Percentiles rank a stretch among this genome's conserved stretches.
phyloP scores from a whole-genome alignment of 129 eudicot species.

The Lactuca sativa region DNA sequence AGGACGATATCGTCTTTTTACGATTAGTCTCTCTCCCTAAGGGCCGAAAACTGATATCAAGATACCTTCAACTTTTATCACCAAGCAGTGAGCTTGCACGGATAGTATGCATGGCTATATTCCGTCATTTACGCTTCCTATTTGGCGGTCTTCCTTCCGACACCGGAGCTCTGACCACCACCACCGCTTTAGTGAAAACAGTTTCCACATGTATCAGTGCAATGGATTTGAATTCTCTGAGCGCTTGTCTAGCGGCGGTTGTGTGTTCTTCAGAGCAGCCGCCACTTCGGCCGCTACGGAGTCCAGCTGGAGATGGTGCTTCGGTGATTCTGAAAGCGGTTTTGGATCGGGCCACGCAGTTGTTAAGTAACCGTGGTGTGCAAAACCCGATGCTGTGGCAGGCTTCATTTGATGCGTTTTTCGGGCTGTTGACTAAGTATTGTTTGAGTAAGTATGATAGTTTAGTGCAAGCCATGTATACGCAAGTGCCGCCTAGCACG shows the following conservation, averaged over 20 bases:
- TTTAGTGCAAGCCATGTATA: constrained; percentile 61
- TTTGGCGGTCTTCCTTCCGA: constrained; percentile 84
- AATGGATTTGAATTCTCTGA: constrained; percentile 85
- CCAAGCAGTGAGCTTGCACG: constrained; percentile 89
- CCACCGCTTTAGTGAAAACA: constrained; percentile 46
- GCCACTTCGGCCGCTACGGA: constrained; percentile 89
- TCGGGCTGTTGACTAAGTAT: constrained; percentile 77
- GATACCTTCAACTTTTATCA: constrained; percentile 59
- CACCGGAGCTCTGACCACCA: constrained; percentile 43
- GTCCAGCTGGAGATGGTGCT: constrained; percentile 91
- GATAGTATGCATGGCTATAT: constrained; percentile 90
- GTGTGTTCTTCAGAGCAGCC: constrained; percentile 98
- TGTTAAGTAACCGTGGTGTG: constrained; percentile 43
- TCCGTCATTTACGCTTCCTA: constrained; percentile 80
- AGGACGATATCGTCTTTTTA: constrained; percentile 82
- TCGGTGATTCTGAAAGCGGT: constrained; percentile 67
- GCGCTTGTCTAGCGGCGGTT: constrained; percentile 97
- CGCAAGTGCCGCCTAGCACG: constrained; percentile 37
- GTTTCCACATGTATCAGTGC: constrained; percentile 64
- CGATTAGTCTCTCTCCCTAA: constrained; percentile 76
- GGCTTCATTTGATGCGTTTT: constrained; percentile 88
- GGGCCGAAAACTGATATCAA: constrained; percentile 77
- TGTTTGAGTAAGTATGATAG: constrained; percentile 83
- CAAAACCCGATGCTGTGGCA: constrained; percentile 87
- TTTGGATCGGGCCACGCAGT: constrained; percentile 67